Evolutionary conservation across 768 basidiomycete genomes (phyloP).

Genomic region (Macrocybe gigantea): DNA sequence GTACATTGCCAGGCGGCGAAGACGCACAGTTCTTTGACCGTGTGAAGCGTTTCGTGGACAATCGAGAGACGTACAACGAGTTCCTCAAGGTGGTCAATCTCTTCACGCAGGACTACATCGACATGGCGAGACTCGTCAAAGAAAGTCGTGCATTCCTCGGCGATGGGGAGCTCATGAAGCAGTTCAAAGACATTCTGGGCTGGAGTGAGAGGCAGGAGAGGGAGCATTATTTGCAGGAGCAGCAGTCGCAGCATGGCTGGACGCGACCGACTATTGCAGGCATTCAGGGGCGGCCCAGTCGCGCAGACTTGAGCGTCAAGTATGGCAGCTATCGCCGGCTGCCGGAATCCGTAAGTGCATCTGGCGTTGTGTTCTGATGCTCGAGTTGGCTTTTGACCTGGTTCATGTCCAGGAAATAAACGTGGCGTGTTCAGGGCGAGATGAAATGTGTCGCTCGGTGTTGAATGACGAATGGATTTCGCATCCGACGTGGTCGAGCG

Average conservation of each 20-base stretch:
- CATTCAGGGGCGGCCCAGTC: constrained; percentile 39
- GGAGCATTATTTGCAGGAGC: constrained; percentile 44
- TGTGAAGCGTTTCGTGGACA: constrained; percentile 69
- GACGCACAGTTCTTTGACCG: constrained; percentile 88
- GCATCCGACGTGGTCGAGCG: constrained; percentile 92
- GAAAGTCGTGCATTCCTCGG: constrained; percentile 73
- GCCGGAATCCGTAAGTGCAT: constrained; percentile 61
- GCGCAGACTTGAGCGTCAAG: constrained; percentile 62
- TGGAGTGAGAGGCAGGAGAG: constrained; percentile 75
- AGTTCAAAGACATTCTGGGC: constrained; percentile 82
- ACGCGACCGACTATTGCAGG: constrained; percentile 41
- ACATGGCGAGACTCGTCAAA: constrained; percentile 75
- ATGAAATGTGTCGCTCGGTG: constrained; percentile 94
- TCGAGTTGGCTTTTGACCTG: neutral
- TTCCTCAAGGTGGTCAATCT: constrained; percentile 94
- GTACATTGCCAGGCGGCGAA: constrained; percentile 25
- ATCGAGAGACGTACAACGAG: constrained; percentile 81
- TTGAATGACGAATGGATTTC: constrained; percentile 99
- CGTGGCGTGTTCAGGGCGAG: constrained; percentile 89
- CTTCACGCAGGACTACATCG: constrained; percentile 92
- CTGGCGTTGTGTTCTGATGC: neutral
- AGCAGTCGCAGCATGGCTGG: constrained; percentile 43
- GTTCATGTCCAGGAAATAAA: constrained; percentile 62
- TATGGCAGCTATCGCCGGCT: constrained; percentile 90
- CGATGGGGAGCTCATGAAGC: constrained; percentile 72